phyloP scores from a whole-genome alignment of 2,329 filamentous ascomycete species.

The Pseudocercospora vitis region DNA sequence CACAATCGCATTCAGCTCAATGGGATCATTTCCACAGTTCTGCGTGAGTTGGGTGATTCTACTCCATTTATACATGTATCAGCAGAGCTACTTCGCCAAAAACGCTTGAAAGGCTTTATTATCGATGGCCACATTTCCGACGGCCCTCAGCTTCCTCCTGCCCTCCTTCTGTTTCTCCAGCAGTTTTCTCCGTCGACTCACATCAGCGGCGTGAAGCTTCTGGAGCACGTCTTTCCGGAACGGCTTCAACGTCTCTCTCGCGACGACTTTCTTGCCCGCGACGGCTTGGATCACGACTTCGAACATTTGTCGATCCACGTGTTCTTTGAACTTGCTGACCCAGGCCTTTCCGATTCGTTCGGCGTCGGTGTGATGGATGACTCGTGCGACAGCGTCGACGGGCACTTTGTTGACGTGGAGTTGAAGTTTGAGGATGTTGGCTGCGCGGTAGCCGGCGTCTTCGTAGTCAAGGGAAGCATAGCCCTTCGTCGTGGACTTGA shows the following conservation, averaged over 20 bases:
- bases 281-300: constrained; percentile 94
- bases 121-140: constrained; percentile 91
- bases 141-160: constrained; percentile 77
- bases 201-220: constrained; percentile 89
- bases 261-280: constrained; percentile 77
- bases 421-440: constrained; percentile 83
- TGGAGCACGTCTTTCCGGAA: constrained; percentile 93
- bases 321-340: constrained; percentile 95
- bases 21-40: no score
- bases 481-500: constrained; percentile 90
- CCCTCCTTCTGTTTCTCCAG: constrained; percentile 97
- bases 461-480: constrained; percentile 97
- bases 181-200: constrained; percentile 77
- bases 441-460: constrained; percentile 81
- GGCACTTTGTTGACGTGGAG: constrained; percentile 89
- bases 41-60: background rate
- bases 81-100: constrained; percentile 65
- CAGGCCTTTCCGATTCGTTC: constrained; percentile 79
- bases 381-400: constrained; percentile 90
- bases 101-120: constrained; percentile 95
- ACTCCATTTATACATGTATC: background rate
- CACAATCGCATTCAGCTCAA: no score
- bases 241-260: constrained; percentile 91
- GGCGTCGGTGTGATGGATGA: constrained; percentile 80
- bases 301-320: constrained; percentile 95